These are phyloP conservation scores for Vachellia collinsii DNA, from an alignment of 306 rosid genomes.

Conservation along the genomic window DNA sequence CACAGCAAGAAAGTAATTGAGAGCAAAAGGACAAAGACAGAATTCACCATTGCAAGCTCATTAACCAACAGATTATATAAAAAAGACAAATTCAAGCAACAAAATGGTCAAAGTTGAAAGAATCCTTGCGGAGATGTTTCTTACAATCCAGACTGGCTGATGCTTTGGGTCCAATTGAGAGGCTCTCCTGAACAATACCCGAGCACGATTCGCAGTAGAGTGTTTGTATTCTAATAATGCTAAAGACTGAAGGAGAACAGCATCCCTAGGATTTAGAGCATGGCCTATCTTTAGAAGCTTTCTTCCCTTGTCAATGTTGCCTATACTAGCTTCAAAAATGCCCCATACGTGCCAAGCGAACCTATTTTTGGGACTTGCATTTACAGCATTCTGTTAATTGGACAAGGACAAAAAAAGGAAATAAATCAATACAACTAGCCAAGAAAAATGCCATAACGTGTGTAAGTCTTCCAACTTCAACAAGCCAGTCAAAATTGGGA, in stretches of 20 bases:
- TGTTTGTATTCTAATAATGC: slow-evolving; percentile 85
- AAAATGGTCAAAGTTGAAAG: slow-evolving; percentile 22
- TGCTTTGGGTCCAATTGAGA: slow-evolving; percentile 89
- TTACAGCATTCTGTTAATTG: slow-evolving; percentile 72
- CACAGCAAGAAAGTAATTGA: neutral
- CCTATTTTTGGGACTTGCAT: slow-evolving; percentile 96
- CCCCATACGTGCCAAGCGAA: slow-evolving; percentile 99
- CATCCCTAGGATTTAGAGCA: slow-evolving; percentile 88
- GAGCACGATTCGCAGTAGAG: slow-evolving; percentile 80
- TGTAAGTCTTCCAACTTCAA: slow-evolving; percentile 14
- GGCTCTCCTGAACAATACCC: slow-evolving; percentile 84
- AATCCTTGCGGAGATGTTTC: slow-evolving; percentile 35
- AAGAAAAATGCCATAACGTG: neutral
- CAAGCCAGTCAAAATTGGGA: slow-evolving; percentile 4
- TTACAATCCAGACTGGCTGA: slow-evolving; percentile 97
- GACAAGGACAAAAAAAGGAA: slow-evolving; percentile 26
- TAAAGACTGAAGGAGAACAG: slow-evolving; percentile 94
- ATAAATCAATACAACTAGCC: neutral
- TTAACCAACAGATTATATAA: slow-evolving; percentile 17
- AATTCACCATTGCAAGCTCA: slow-evolving; percentile 26
- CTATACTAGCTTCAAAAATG: slow-evolving; percentile 82
- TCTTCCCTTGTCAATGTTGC: slow-evolving; percentile 72
- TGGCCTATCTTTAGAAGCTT: slow-evolving; percentile 90
- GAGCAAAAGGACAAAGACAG: neutral
- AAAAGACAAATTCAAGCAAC: slow-evolving; percentile 10